Base-by-base conservation (phyloP, 768 basidiomycete genomes). In the Suillus bovinus region DNA sequence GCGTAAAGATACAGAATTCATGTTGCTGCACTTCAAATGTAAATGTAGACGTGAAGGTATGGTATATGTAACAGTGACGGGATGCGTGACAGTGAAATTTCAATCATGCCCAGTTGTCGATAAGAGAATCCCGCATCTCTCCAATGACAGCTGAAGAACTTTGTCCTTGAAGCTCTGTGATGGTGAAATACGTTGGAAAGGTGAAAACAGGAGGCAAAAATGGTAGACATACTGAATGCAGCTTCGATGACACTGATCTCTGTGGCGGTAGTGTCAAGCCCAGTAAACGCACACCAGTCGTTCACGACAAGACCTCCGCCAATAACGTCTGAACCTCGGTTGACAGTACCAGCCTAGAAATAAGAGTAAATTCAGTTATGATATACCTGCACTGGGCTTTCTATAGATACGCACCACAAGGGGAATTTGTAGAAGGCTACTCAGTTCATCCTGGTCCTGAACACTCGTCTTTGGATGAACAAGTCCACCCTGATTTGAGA, bases 241-340 rank as follows among this genome's bases (percentile, higher is more conserved):
- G 96, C 95, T 75, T 99, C 97, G 69, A 99, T 97, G 42, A 99
- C 96, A 69, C 90, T 93, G 75, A 99, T 94, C 77, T 99, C 97
- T 59, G 96, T 99, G 44, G 97, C 97, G n/a, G 97, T 99, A 64
- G 97, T 99, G 72, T 99, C 97, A 33, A 97, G 82, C 39, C 97
- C 97, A n/a, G 95, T 94, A 78, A 99, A 99, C 11, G 97, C 97
- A 79, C 93, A 94, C 97, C 97, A 99, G 74, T 99, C 97, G 71
- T 99, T 99, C 61, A 99, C 97, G 61, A 99, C 94, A 38, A 99
- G 82, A 34, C 97, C 97, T 10, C 96, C 97, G 34, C 97, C 97
- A 66, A 99, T 89, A 41, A 99, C 95, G 70, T 99, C 97, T 53
- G 95, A 97, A 70, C 97, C 97, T 72, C 97, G 89, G 77, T 99